Conservation (phyloP, 2,329 filamentous ascomycete species). For the Tolypocladium guangdongense region DNA sequence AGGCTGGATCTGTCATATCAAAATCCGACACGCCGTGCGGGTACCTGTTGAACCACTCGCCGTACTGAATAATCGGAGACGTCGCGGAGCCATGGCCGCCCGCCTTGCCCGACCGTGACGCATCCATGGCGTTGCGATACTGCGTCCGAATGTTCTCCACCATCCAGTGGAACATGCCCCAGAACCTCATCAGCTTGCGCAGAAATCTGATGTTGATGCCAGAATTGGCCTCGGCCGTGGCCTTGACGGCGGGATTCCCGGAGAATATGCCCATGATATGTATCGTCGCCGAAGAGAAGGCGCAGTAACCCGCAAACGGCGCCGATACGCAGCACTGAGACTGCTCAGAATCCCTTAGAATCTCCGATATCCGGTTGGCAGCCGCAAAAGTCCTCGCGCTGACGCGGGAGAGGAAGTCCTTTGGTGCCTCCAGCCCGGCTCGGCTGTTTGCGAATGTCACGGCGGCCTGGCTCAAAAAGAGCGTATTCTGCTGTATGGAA, state of each 20-base stretch:
- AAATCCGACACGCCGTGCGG: slow-evolving; percentile 80
- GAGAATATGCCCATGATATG: slow-evolving; percentile 90
- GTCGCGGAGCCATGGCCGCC: slow-evolving; percentile 34
- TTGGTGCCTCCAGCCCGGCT: slow-evolving; percentile 61
- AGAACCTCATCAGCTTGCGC: slow-evolving; percentile 91
- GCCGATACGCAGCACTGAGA: slow-evolving; percentile 62
- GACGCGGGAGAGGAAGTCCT: slow-evolving; percentile 65
- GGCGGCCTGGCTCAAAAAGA: slow-evolving; percentile 85
- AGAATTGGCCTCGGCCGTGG: slow-evolving; percentile 71
- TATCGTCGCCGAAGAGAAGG: slow-evolving; percentile 87
- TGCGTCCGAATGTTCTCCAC: slow-evolving; percentile 84
- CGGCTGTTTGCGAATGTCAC: slow-evolving; percentile 57
- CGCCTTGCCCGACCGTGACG: slow-evolving; percentile 56
- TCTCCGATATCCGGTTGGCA: slow-evolving; percentile 74
- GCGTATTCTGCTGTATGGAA: slow-evolving; percentile 74
- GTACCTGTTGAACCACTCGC: slow-evolving; percentile 94
- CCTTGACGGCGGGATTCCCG: slow-evolving; percentile 65
- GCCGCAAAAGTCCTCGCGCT: slow-evolving; percentile 69
- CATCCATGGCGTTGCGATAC: slow-evolving; percentile 76
- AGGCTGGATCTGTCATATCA: slow-evolving; percentile 69
- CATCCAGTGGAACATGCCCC: slow-evolving; percentile 98
- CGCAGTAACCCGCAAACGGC: slow-evolving; percentile 89
- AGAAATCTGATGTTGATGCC: slow-evolving; percentile 83
- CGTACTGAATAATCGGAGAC: slow-evolving; percentile 78
- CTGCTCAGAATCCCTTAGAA: slow-evolving; percentile 70